Percentiles rank a stretch among this genome's conserved stretches.
Conservation (phyloP, 2,329 filamentous ascomycete species). For the Mycocentrospora acerina region DNA sequence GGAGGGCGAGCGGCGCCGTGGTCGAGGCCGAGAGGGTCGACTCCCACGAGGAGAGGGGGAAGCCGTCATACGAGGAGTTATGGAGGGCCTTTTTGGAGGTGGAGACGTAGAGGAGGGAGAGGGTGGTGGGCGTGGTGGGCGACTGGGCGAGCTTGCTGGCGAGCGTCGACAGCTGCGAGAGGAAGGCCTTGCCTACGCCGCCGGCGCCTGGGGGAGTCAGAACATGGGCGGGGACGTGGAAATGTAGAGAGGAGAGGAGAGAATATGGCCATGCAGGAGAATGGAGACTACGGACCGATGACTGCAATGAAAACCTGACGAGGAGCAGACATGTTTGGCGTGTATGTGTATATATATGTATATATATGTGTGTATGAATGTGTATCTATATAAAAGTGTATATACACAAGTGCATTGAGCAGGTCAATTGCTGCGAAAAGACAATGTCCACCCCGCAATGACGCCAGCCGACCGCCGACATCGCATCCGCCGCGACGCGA, state of each 20-base stretch:
- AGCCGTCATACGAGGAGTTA: conserved; percentile 67
- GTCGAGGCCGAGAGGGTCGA: conserved; percentile 63
- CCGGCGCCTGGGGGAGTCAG: conserved; percentile 67
- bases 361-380: too few relatives aligned
- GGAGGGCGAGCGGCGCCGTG: conserved; percentile 65
- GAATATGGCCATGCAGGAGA: not conserved
- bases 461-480: conserved; percentile 20
- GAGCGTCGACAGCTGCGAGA: conserved; percentile 74
- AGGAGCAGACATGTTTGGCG: conserved; percentile 42
- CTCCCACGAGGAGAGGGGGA: conserved; percentile 58
- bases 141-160: conserved; percentile 58
- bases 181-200: conserved; percentile 89
- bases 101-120: conserved; percentile 81
- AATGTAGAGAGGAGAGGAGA: not conserved
- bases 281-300: conserved; percentile 39
- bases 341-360: too few relatives aligned
- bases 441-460: conserved; percentile 4
- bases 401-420: conserved; percentile 6
- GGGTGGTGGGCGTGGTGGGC: conserved; percentile 62
- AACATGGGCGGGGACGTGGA: not conserved
- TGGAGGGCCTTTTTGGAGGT: conserved; percentile 83
- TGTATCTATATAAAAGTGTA: too few relatives aligned
- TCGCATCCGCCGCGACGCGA: conserved; percentile 19
- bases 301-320: conserved; percentile 52
- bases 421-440: conserved; percentile 22